Evolutionary conservation across 108 stramenopile species (phyloP), one percentile per base, ranked within the genome.

Genomic region (Seminavis robusta): DNA sequence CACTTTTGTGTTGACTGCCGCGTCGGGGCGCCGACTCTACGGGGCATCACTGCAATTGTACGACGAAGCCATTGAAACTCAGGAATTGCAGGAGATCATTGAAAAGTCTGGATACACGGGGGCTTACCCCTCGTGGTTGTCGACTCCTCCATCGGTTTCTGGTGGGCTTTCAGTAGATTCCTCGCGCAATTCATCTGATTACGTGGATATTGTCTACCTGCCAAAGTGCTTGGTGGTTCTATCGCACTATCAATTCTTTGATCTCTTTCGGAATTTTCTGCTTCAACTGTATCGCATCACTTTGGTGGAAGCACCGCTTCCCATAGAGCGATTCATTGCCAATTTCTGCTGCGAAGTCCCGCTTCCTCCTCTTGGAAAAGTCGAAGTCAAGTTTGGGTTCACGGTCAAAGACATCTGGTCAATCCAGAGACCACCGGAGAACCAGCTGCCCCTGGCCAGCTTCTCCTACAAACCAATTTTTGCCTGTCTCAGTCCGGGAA

Each of bases 391-490:
- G 37, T 78, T 73, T 63, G 44, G 58, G 1, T 72, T 75, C 27
- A 68, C 64, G 21, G 33, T 52, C 17, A 40, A 76, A 20, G 53
- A 51, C 10, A 65, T 70, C 8, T 69, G 83, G 41, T 56, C 59
- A n/a, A 85, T 94, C 17, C 43, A 61, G 25, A 61, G 92, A 37
- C 83, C 84, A 8, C 77, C 92, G 7, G 52, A 63, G n/a, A 90
- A 81, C 55, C 55, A 88, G 17, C 64, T 93, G 28, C 92, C 93
- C 9, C 49, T 91, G 68, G 74, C 69, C 5, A 81, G 90, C 47
- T 87, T 94, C 69, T 80, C 84, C 33, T 94, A 81, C 53, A 74
- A 86, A 23, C 88, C 90, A 38, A 61, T 95, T n/a, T 95, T 95
- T 69, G 64, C 86, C 15, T 61, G 73, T 16, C 48, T 95, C 23